These are phyloP conservation scores for Pascua sp. DNA, from an alignment of 1,284 basidiomycete species.

Conservation along the genomic window DNA sequence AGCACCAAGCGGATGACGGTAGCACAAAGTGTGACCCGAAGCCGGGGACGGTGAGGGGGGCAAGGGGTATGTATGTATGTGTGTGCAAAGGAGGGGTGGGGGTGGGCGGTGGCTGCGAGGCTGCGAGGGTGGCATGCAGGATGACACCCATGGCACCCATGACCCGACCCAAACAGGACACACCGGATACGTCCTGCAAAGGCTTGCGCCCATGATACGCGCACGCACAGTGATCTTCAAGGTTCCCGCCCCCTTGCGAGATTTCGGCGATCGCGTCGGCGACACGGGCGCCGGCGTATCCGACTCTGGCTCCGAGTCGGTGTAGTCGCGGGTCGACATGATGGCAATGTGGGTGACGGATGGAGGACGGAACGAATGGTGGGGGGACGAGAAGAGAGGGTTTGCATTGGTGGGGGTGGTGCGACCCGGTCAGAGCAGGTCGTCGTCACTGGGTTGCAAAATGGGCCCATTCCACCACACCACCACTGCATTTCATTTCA, in stretches of 20 bases:
- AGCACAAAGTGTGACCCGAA: too few species aligned
- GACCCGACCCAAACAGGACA: too few species aligned
- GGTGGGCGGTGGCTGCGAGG: too few species aligned
- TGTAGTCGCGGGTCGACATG: constrained; percentile 25
- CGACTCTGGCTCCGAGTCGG: constrained; percentile 28
- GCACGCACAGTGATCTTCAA: constrained; percentile 9
- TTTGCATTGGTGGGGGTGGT: neutral
- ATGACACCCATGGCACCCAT: too few species aligned
- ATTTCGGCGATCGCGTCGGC: neutral
- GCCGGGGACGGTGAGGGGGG: too few species aligned
- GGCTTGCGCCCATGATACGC: too few species aligned
- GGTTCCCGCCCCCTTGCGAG: neutral
- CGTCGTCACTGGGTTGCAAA: neutral
- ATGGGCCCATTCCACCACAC: neutral
- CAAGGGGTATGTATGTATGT: too few species aligned
- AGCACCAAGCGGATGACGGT: too few species aligned
- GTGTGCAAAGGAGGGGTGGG: too few species aligned
- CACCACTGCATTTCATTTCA: too few species aligned
- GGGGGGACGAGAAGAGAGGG: neutral
- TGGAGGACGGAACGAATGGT: neutral
- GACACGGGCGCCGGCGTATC: constrained; percentile 6
- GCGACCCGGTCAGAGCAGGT: neutral
- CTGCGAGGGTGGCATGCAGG: too few species aligned
- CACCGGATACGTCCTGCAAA: too few species aligned
- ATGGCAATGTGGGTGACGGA: constrained; percentile 2